These are phyloP conservation scores for Bolboschoenus planiculmis DNA, from an alignment of 176 grass and related monocot genomes.

Conservation along the genomic window DNA sequence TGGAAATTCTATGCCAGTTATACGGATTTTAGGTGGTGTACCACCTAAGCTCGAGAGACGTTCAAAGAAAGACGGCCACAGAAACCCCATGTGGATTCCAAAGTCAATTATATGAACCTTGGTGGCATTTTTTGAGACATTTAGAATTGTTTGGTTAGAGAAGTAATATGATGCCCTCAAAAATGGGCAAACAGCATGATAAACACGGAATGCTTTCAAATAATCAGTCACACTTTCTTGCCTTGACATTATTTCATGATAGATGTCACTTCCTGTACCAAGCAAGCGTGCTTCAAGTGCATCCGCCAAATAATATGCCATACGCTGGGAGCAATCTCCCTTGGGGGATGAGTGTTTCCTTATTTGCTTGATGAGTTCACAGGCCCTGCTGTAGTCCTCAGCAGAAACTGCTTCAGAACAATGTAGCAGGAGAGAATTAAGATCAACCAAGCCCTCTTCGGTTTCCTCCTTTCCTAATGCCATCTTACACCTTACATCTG, in stretches of 20 bases:
- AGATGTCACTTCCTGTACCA: slow-evolving; percentile 39
- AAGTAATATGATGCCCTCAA: slow-evolving; percentile 31
- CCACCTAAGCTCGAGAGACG: slow-evolving; percentile 18
- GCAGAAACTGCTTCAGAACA: slow-evolving; percentile 44
- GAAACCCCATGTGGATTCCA: slow-evolving; percentile 47
- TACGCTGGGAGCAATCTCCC: slow-evolving; percentile 43
- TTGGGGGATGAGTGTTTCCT: slow-evolving; percentile 30
- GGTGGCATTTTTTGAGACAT: slow-evolving; percentile 15
- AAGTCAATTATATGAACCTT: slow-evolving; percentile 60
- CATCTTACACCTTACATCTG: neutral
- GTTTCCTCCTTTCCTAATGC: slow-evolving; percentile 16
- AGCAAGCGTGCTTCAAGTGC: slow-evolving; percentile 53
- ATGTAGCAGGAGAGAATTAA: slow-evolving; percentile 34
- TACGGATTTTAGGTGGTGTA: slow-evolving; percentile 31
- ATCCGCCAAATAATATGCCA: slow-evolving; percentile 48
- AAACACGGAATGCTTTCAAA: slow-evolving; percentile 35
- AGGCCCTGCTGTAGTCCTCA: slow-evolving; percentile 9
- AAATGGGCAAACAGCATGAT: slow-evolving; percentile 42
- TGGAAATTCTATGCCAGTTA: slow-evolving; percentile 47
- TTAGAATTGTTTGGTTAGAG: slow-evolving; percentile 44
- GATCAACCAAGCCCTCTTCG: slow-evolving; percentile 24
- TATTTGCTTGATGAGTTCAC: slow-evolving; percentile 44
- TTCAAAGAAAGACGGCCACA: slow-evolving; percentile 52
- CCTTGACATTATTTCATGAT: slow-evolving; percentile 31
- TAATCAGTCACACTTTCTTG: slow-evolving; percentile 20